These are phyloP conservation scores for Malassezia cuniculi DNA, from an alignment of 1,284 basidiomycete genomes.

Conservation along the genomic window DNA sequence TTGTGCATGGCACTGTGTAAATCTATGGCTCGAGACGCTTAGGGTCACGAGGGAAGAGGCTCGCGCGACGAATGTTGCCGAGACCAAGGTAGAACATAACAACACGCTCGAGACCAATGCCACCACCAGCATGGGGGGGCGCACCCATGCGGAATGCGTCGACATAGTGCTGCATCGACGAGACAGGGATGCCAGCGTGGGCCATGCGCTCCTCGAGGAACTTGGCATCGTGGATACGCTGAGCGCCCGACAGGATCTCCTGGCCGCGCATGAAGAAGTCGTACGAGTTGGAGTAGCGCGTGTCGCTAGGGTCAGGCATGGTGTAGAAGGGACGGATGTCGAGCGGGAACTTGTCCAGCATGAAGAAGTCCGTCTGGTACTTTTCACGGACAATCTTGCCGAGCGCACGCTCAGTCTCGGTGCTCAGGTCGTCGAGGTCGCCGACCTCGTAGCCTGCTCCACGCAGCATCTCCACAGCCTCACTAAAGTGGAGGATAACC, in stretches of 20 bases:
- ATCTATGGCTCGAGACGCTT: slow-evolving; percentile 43
- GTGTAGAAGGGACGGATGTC: slow-evolving; percentile 44
- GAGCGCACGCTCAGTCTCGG: slow-evolving; percentile 38
- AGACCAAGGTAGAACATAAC: slow-evolving; percentile 62
- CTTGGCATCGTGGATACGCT: slow-evolving; percentile 82
- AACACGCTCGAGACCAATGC: slow-evolving; percentile 71
- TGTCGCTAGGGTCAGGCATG: slow-evolving; percentile 41
- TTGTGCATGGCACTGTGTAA: too few relatives aligned
- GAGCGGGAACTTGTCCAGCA: slow-evolving; percentile 43
- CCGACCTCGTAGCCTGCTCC: slow-evolving; percentile 36
- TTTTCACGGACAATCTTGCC: slow-evolving; percentile 40
- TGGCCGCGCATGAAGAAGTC: slow-evolving; percentile 99
- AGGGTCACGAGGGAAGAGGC: slow-evolving; percentile 66
- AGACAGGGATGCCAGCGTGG: slow-evolving; percentile 61
- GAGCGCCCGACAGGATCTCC: slow-evolving; percentile 92
- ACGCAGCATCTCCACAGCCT: slow-evolving; percentile 37
- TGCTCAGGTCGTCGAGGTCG: slow-evolving; percentile 41
- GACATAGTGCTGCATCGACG: slow-evolving; percentile 75
- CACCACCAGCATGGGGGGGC: slow-evolving; percentile 59
- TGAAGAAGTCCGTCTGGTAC: slow-evolving; percentile 44
- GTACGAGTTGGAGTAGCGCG: slow-evolving; percentile 78
- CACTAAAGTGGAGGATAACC: slow-evolving; percentile 35
- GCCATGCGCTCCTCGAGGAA: slow-evolving; percentile 72
- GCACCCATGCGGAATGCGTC: slow-evolving; percentile 90
- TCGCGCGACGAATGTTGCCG: slow-evolving; percentile 85